Evolutionary conservation across 495 filamentous ascomycete genomes (phyloP).

Genomic region (Staphylotrichum longicolle): DNA sequence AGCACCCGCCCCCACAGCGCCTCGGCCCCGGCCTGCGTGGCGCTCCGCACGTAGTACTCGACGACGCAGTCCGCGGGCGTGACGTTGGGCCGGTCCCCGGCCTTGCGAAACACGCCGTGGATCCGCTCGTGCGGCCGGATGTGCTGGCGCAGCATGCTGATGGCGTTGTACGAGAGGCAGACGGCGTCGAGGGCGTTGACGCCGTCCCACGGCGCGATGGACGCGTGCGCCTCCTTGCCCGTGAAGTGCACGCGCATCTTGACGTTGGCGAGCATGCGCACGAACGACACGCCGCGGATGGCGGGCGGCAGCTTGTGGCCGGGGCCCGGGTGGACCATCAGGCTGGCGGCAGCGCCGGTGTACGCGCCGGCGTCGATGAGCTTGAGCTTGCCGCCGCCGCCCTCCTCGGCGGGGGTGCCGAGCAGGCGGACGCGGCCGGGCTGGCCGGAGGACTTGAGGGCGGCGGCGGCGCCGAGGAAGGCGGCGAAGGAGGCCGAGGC

Average conservation of each 20-base stretch:
- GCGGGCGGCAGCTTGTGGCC: conserved; percentile 31
- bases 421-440: conserved; percentile 59
- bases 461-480: conserved; percentile 55
- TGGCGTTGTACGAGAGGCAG: conserved; percentile 59
- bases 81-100: conserved; percentile 41
- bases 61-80: conserved; percentile 53
- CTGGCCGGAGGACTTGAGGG: conserved; percentile 47
- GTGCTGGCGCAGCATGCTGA: conserved; percentile 63
- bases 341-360: conserved; percentile 44
- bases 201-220: conserved; percentile 62
- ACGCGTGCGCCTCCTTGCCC: conserved; percentile 55
- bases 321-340: conserved; percentile 56
- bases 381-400: conserved; percentile 49
- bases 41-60: conserved; percentile 57
- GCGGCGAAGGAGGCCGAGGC: conserved; percentile 58
- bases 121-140: conserved; percentile 41
- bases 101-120: conserved; percentile 31
- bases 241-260: conserved; percentile 47
- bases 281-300: conserved; percentile 36
- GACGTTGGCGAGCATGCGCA: conserved; percentile 54
- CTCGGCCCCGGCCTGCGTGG: conserved; percentile 43
- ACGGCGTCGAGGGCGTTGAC: conserved; percentile 65
- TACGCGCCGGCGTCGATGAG: conserved; percentile 53
- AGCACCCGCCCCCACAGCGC: conserved; percentile 49
- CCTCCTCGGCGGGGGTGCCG: conserved; percentile 71